Percentiles rank a stretch among this genome's conserved stretches.
phyloP scores from a whole-genome alignment of 495 filamentous ascomycete species.

The Lasiosphaeria miniovina region DNA sequence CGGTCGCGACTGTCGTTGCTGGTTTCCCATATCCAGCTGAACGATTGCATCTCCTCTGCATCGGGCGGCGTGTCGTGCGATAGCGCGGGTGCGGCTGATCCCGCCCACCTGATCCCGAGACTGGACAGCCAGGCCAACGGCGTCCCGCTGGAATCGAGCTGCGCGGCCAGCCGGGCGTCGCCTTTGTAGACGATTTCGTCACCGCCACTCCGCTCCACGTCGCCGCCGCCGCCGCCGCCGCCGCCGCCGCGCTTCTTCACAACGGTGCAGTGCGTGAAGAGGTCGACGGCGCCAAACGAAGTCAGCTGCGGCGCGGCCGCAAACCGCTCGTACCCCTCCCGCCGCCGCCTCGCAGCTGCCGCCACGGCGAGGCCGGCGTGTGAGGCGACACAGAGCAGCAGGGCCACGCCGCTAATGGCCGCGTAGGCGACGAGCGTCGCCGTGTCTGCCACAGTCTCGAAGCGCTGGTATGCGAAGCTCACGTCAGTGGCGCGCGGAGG shows the following conservation, averaged over 20 bases:
- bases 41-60: neutral
- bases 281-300: neutral
- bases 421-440: conserved; percentile 3
- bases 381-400: neutral
- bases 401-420: neutral
- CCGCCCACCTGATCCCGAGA: neutral
- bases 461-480: conserved; percentile 2
- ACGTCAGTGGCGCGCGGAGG: neutral
- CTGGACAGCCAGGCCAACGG: neutral
- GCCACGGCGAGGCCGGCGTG: neutral
- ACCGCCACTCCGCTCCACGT: too few species aligned
- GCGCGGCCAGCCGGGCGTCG: neutral
- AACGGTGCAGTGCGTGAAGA: neutral
- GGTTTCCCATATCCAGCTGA: neutral
- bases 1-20: neutral
- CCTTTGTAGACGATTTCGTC: neutral
- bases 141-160: neutral
- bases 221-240: too few species aligned
- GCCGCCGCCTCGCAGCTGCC: neutral
- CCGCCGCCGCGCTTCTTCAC: neutral
- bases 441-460: conserved; percentile 3
- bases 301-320: neutral
- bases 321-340: neutral
- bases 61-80: neutral
- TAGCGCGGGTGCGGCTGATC: neutral